Base-by-base conservation (phyloP, 352 stramenopile species). In the Phytopythium delawarense region DNA sequence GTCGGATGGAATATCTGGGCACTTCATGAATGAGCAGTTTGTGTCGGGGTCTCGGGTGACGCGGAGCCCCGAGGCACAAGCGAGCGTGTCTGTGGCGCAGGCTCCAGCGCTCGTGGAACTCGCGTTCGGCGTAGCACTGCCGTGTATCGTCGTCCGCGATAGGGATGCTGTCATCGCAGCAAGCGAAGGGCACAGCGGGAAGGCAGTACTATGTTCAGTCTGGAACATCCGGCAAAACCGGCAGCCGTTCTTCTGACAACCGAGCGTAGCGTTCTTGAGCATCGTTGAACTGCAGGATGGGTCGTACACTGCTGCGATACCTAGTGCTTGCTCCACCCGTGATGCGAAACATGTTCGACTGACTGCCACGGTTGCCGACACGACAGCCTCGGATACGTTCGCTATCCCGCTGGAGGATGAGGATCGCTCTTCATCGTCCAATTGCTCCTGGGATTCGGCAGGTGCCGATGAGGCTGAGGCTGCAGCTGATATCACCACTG, bases 21-120 rank as follows among this genome's bases (percentile, higher is more conserved):
- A 61, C 13, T 25, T 12, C 25, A 51, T 28, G 28, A 61, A 61
- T 25, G 55, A 52, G 25, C 55, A 61, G 18, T 61, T 52, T 6
- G 28, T 28, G 7, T 5, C 2, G 2, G 23, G 25, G 44, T 61
- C 40, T 7, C 55, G 39, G 32, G 37, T 23, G 21, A 61, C 55
- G 39, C 15, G 23, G 4, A 52, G 55, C 2, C 55, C 39, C 1
- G 55, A 53, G 20, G 18, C 40, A 8, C 55, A 61, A 4, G 28
- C 1, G 55, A 61, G 30, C 7, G 55, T 28, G 40, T 61, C 55
- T 6, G 23, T 39, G 3, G 40, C 40, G 16, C 55, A 61, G 8
- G 7, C 35, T 32, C 20, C 20, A n/a, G 7, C 18, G 20, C 12
- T 25, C 34, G 20, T 0, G 7, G 34, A 35, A 16, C 40, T 60